Base-by-base conservation (phyloP, 148 eudicot genomes). In the Fagopyrum esculentum region DNA sequence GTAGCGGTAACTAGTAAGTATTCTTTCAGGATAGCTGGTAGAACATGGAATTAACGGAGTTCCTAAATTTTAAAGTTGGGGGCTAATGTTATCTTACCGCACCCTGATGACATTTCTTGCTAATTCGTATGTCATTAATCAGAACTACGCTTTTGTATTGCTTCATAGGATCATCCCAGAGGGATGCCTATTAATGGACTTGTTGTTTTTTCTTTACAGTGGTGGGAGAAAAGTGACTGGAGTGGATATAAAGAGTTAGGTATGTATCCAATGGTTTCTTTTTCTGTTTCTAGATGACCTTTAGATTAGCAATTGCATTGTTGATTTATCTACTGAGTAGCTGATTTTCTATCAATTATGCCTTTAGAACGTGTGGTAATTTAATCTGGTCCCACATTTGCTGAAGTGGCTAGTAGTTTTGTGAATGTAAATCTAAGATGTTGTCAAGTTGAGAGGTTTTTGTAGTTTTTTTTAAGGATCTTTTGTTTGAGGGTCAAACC, bases 191-290 rank as follows among this genome's bases (percentile, higher is more conserved):
- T 80, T 91, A 89, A 83, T 89, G 86, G 87, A 86, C 89, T 87
- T 90, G 81, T 87, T 91, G 82, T 84, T 94, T 83, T 83, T 87
- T 79, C 86, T 91, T 87, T 91, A 81, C 98, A 94, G 98, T 91
- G 98, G 97, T 94, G 97, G 97, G 97, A 92, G 92, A 94, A 94
- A 86, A 94, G 97, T 87, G 97, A 94, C 83, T 94, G 98, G 98
- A 91, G 92, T 70, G 97, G 98, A 81, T 91, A 94, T 85, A 94
- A 94, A 80, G 97, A 92, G 86, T 86, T 94, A 83, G 98, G 98
- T 94, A 85, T 63, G 52, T 49, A 66, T 78, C 48, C 80, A 80
- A 76, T 35, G 40, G 30, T 71, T 55, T 47, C 17, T 11, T 12
- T 46, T 71, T 9, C 17, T 49, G 55, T 45, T 45, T 43, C 43